Conservation (phyloP, 2,329 filamentous ascomycete species). For the Neopestalotiopsis sp. region DNA sequence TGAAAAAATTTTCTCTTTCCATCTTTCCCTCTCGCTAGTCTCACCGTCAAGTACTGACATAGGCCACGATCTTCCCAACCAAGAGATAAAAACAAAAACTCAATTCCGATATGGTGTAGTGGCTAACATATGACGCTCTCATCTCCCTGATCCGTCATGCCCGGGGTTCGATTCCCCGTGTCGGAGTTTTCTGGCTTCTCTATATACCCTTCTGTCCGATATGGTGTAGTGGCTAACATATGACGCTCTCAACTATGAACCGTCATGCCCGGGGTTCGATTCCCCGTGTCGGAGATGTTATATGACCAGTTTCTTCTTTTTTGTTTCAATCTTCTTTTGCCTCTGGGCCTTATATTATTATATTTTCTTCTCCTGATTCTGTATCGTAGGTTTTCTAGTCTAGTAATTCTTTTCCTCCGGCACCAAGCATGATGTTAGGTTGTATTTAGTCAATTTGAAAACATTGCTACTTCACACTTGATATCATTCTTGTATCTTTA, state of each 20-base stretch:
- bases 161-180: conserved; percentile 36
- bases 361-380: not conserved
- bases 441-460: no score
- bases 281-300: conserved; percentile 33
- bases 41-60: not conserved
- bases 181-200: conserved; percentile 24
- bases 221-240: conserved; percentile 3
- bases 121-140: conserved; percentile 2
- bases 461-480: no score
- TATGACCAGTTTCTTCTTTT: not conserved
- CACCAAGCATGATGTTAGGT: no score
- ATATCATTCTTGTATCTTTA: no score
- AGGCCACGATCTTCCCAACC: not conserved
- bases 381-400: no score
- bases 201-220: not conserved
- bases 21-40: not conserved
- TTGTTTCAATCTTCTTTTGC: not conserved
- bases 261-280: conserved; percentile 36
- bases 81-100: not conserved
- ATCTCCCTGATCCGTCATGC: conserved; percentile 26
- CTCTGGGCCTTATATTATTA: not conserved
- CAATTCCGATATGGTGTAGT: not conserved
- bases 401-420: no score
- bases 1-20: not conserved
- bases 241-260: conserved; percentile 11